Base-by-base conservation (phyloP, 805 yeast species). In the Candida quercuum region DNA sequence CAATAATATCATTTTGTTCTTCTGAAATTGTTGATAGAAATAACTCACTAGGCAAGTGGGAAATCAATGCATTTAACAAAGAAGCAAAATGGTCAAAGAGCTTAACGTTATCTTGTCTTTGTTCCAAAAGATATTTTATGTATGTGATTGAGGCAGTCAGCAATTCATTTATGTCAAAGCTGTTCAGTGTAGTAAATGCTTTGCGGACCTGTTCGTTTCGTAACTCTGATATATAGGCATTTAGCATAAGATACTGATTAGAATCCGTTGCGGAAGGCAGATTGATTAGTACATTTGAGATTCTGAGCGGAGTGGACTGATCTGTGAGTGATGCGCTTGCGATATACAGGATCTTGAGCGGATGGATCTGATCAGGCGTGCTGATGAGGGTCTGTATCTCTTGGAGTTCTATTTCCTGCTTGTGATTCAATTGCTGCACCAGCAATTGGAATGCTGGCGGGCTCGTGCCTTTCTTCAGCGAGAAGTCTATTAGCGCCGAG, bases 391-490 rank as follows among this genome's bases (percentile, higher is more conserved):
- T 17, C 4, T 18, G 26, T 3, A 51, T 31, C 22, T 48, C 54
- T 5, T 43, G 34, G 3, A 29, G 16, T 3, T 45, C 10, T 10
- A 53, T 35, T 25, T 47, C 48, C 12, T 45, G 47, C 29, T 44
- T 52, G 29, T 48, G 47, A 18, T 47, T 43, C 28, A 53, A 16
- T 33, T 55, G 59, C 18, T 49, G 47, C 32, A 52, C 33, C 15
- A 54, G 33, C 0, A 47, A 34, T 9, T 38, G 45, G 33, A 52
- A 52, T 1, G 46, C 35, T 12, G 28, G 21, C 1, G 54, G 46
- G 9, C 41, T 28, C 4, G 40, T 41, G 8, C 51, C 40, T 28
- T 28, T 42, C 4, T 32, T 32, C 8, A 50, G 41, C 12, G 51
- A 47, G 24, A 48, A 43, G 23, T 27, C 29, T 8, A 51, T 37